Evolutionary conservation across 768 basidiomycete genomes (phyloP).

Genomic region (Lactifluus hygrophoroides): DNA sequence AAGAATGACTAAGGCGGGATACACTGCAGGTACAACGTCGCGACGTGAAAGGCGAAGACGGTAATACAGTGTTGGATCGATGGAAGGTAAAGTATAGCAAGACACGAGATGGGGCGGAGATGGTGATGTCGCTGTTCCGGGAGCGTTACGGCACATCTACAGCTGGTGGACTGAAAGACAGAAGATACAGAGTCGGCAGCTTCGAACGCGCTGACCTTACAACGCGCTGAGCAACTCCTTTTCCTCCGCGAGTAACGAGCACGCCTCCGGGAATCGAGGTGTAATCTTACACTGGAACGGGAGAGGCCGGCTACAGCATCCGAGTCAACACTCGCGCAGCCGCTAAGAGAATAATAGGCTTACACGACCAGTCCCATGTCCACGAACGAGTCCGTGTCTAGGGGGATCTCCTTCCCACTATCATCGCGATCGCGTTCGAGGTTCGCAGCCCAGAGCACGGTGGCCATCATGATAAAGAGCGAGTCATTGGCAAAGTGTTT

Average conservation of each 20-base stretch:
- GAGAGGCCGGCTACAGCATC: not conserved
- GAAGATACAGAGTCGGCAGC: too few relatives aligned
- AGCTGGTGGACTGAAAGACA: too few relatives aligned
- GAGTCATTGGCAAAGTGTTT: slow-evolving; percentile 17
- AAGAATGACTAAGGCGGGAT: too few relatives aligned
- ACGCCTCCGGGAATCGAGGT: slow-evolving; percentile 7
- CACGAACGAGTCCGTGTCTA: not conserved
- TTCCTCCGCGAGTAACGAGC: not conserved
- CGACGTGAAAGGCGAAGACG: too few relatives aligned
- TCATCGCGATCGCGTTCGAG: slow-evolving; percentile 6
- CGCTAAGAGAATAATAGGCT: not conserved
- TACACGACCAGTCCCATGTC: slow-evolving; percentile 16
- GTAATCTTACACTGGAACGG: not conserved
- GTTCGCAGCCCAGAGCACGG: slow-evolving; percentile 18
- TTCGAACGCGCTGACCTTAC: too few relatives aligned
- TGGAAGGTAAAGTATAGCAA: too few relatives aligned
- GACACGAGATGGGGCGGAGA: too few relatives aligned
- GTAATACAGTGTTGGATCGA: too few relatives aligned
- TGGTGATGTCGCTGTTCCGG: too few relatives aligned
- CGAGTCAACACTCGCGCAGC: not conserved
- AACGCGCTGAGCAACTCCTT: not conserved
- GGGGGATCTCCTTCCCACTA: slow-evolving; percentile 5
- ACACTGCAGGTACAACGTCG: too few relatives aligned
- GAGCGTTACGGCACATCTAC: too few relatives aligned
- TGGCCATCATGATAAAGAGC: slow-evolving; percentile 20